phyloP scores from a whole-genome alignment of 257 asterid species.

The Solanum clarkiae region DNA sequence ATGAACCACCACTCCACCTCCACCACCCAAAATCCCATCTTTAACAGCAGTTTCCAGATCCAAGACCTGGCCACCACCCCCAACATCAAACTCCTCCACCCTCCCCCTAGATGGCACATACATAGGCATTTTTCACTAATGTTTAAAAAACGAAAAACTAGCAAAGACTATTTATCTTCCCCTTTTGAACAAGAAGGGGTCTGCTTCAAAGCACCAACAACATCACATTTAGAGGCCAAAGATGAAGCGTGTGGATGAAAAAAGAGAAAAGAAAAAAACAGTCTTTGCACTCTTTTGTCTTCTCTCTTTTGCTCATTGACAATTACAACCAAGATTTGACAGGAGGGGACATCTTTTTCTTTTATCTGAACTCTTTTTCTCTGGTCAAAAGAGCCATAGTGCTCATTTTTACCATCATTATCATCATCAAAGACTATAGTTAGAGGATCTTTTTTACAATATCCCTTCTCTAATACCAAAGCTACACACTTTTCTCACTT shows the following conservation, averaged over 20 bases:
- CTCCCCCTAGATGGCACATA: conserved; percentile 30
- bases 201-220: conserved; percentile 4
- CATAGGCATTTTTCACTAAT: conserved; percentile 29
- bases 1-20: conserved; percentile 20
- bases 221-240: conserved; percentile 12
- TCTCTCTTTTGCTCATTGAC: conserved; percentile 22
- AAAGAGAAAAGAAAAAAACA: conserved; percentile 9
- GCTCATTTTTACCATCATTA: conserved; percentile 35
- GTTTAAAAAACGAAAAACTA: not conserved
- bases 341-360: conserved; percentile 18
- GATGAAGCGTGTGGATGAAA: conserved; percentile 39
- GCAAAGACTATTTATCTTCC: not conserved
- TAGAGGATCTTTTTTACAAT: not conserved
- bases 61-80: conserved; percentile 38
- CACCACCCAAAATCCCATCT: conserved; percentile 58
- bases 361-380: conserved; percentile 34
- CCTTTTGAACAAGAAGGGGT: not conserved
- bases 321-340: conserved; percentile 20
- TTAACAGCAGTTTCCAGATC: conserved; percentile 57
- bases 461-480: conserved; percentile 4
- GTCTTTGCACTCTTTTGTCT: conserved; percentile 13
- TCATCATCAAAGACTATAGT: conserved; percentile 7
- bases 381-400: conserved; percentile 33
- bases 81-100: conserved; percentile 27
- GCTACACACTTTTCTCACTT: conserved; percentile 12